Evolutionary conservation across 352 stramenopile species (phyloP).

Genomic region (Phytophthora citrophthora): DNA sequence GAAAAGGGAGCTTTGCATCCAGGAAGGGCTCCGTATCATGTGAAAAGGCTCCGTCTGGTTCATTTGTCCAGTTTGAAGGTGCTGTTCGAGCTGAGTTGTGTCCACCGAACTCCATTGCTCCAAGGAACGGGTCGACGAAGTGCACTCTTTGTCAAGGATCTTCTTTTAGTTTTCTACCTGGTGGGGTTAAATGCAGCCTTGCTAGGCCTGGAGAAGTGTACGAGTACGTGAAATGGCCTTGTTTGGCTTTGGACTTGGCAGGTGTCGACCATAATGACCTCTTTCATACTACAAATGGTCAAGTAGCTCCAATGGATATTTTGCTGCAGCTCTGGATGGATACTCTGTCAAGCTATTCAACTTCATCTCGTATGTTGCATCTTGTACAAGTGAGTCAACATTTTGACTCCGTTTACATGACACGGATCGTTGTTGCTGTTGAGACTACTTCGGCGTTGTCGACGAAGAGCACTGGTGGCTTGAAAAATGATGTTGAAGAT

Average conservation of each 20-base stretch:
- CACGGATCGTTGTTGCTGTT: constrained; percentile 34
- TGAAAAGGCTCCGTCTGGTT: constrained; percentile 35
- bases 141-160: constrained; percentile 39
- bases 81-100: constrained; percentile 39
- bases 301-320: constrained; percentile 2
- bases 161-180: constrained; percentile 43
- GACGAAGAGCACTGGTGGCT: background rate
- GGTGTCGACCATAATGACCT: constrained; percentile 23
- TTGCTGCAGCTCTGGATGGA: constrained; percentile 32
- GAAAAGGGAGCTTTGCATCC: constrained; percentile 42
- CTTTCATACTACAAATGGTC: background rate
- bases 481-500: constrained; percentile 1
- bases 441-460: constrained; percentile 13
- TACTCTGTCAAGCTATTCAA: constrained; percentile 25
- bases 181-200: constrained; percentile 32
- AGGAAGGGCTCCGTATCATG: constrained; percentile 32
- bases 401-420: background rate
- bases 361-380: constrained; percentile 27
- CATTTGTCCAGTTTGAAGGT: constrained; percentile 40
- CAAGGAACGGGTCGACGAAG: constrained; percentile 21
- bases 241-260: constrained; percentile 27
- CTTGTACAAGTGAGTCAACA: constrained; percentile 25
- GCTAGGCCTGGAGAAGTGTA: constrained; percentile 49
- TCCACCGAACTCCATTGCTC: constrained; percentile 28
- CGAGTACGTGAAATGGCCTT: constrained; percentile 46